These are phyloP conservation scores for Osmanthus fragrans DNA, from an alignment of 257 asterid genomes.

Conservation along the genomic window DNA sequence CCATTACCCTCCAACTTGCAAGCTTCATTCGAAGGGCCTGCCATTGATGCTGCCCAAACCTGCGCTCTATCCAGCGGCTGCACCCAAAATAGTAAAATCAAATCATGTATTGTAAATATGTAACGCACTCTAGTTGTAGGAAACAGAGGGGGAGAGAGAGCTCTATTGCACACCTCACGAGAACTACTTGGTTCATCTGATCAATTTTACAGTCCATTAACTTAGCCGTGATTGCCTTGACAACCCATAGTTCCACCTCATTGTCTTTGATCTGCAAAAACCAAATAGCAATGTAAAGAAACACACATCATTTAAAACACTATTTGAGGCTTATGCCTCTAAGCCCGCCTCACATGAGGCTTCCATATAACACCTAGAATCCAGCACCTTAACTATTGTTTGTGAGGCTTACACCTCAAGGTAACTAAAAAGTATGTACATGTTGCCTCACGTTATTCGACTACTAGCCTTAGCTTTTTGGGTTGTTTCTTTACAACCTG, in stretches of 20 bases:
- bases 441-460: too few relatives aligned
- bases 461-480: too few relatives aligned
- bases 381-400: too few relatives aligned
- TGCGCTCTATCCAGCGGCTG: slow-evolving; percentile 77
- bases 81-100: slow-evolving; percentile 23
- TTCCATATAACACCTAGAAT: too few relatives aligned
- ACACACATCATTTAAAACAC: neutral
- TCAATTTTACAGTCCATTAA: slow-evolving; percentile 85
- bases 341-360: too few relatives aligned
- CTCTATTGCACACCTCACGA: slow-evolving; percentile 57
- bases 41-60: slow-evolving; percentile 81
- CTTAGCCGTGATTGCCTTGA: slow-evolving; percentile 84
- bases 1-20: slow-evolving; percentile 78
- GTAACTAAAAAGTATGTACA: too few relatives aligned
- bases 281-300: neutral
- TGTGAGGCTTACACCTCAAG: too few relatives aligned
- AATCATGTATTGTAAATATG: neutral
- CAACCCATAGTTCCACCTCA: slow-evolving; percentile 89
- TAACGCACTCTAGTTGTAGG: neutral
- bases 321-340: too few relatives aligned
- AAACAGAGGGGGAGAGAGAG: neutral
- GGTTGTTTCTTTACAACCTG: too few relatives aligned
- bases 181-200: slow-evolving; percentile 77
- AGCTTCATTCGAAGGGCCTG: slow-evolving; percentile 69
- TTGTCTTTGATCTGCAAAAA: slow-evolving; percentile 61